phyloP scores from a whole-genome alignment of 2,329 filamentous ascomycete genomes.

The Samsoniella hepiali region DNA sequence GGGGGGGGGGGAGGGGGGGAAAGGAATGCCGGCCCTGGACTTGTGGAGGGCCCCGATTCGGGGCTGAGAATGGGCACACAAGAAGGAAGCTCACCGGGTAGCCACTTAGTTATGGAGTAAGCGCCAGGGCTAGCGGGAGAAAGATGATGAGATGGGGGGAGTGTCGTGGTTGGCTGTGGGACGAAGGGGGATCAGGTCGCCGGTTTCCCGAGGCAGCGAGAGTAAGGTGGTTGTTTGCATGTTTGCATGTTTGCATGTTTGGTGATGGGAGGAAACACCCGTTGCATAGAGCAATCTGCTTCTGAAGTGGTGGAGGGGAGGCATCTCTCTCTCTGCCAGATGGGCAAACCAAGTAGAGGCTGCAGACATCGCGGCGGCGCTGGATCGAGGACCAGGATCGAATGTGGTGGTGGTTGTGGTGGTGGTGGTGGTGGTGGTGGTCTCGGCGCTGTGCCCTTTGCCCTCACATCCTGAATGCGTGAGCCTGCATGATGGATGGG shows the following conservation, averaged over 20 bases:
- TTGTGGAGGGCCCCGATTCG: neutral
- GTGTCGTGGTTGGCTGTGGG: neutral
- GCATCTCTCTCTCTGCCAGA: neutral
- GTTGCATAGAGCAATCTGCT: neutral
- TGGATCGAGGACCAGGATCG: neutral
- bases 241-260: neutral
- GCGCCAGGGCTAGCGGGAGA: conserved; percentile 11
- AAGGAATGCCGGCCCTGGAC: no score
- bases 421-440: no score
- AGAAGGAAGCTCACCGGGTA: neutral
- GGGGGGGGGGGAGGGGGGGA: no score
- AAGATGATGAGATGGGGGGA: neutral
- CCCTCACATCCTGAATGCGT: no score
- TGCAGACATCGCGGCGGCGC: neutral
- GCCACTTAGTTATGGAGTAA: conserved; percentile 8
- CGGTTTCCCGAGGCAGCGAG: neutral
- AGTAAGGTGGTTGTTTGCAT: no score
- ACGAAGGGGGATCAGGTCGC: neutral
- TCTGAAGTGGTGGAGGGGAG: neutral
- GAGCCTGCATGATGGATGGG: neutral
- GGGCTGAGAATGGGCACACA: neutral
- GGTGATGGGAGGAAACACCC: neutral
- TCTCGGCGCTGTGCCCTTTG: no score
- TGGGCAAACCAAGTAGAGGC: no score
- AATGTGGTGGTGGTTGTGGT: no score